Evolutionary conservation across 306 rosid species (phyloP), one percentile per base, ranked within the genome.

Genomic region (Adenanthera pavonina): DNA sequence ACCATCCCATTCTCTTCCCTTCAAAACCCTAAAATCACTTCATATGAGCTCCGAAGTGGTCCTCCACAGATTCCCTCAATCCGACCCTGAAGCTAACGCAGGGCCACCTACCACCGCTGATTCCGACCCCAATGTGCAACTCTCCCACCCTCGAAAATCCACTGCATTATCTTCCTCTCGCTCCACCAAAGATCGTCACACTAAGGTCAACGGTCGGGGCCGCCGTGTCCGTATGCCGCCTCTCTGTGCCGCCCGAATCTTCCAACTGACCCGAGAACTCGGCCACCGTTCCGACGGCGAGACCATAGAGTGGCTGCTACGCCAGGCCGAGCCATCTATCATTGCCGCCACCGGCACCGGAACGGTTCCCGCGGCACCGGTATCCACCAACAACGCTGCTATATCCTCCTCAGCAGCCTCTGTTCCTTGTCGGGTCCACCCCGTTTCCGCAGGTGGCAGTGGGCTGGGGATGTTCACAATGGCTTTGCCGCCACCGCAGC

Each of bases 281-380:
- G 94, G 98, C 52, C 99, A 95, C 86, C 97, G 99, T 33, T 93
- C 98, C 82, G 99, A 95, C 84, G 99, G 97, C 34, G 95, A 95
- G 86, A 95, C 97, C 12, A 93, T 95, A 61, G 94, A 95, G 90
- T 95, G 99, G 99, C 93, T 95, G 13, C 94, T 95, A 64, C 94
- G 96, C 13, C 92, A 93, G 34, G 97, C 99, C 4, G 98, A 95
- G 71, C 90, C 94, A 11, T 89, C 98, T 17, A 93, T 95, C 65
- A 84, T 93, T 34, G 93, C 97, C 9, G 96, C 92, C 78, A 95
- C 99, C 0, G 98, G 99, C 1, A 36, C 93, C 15, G 98, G 98
- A 2, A 91, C 95, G 0, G 78, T 86, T 72, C 98, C 98, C 0
- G 48, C 94, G 0, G 86, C 61, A 1, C 85, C 87, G 0, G 75